Evolutionary conservation across 306 rosid genomes (phyloP), one percentile per base, ranked within the genome.

Genomic region (Corylus americana): DNA sequence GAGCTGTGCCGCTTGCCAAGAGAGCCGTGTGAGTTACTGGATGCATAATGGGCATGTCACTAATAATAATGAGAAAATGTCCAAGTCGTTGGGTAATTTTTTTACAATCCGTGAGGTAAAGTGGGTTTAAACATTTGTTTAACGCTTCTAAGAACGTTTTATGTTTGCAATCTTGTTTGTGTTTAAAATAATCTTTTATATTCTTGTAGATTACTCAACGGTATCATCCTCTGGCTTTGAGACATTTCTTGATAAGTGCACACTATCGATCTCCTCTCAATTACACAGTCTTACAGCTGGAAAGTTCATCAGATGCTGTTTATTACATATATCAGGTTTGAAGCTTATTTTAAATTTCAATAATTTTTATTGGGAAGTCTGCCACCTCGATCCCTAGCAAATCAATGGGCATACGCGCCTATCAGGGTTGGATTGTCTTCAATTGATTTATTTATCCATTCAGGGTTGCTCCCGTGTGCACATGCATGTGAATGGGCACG

Each of bases 11-110:
- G 96, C 91, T 9, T 87, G 91, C 78, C 72, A 89, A 18, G 98
- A 91, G 86, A 82, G 98, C 83, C 55, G 73, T 79, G 47, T 91
- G 81, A 78, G 89, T 83, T 92, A 83, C 83, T 95, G 98, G 98
- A 84, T 95, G 97, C 98, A 95, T 77, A 95, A 95, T 50, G 98
- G 98, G 67, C 98, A 92, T 74, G 98, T 95, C 81, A 92, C 97
- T 18, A 92, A 90, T 79, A 93, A 91, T 85, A 90, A 90, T 54
- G 97, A 89, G 85, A 95, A 95, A 81, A 93, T 95, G 99, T 93
- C 99, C 17, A 95, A 95, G 80, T 95, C 99, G 63, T 79, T 91
- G 74, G 98, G 98, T 55, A 95, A 95, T 77, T 95, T 95, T 80
- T 95, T 95, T 90, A 95, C 99, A 17, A 93, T 95, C 80, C 97